Evolutionary conservation across 2,329 filamentous ascomycete genomes (phyloP).

Genomic region (Mariannaea elegans): DNA sequence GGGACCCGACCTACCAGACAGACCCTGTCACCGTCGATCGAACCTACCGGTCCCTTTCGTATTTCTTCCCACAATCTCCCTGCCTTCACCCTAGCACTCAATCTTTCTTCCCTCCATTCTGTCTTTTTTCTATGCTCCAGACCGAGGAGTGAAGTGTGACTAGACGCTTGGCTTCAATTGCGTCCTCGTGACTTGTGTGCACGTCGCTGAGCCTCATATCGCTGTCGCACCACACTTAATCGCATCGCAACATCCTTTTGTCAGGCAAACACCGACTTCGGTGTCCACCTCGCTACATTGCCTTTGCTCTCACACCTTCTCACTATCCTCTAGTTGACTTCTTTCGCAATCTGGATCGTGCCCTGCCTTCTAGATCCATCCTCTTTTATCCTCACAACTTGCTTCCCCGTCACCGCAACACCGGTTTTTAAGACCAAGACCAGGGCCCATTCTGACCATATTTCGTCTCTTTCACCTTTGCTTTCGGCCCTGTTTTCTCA

Average conservation of each 20-base stretch:
- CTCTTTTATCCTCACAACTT: neutral
- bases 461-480: no score
- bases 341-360: neutral
- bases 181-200: neutral
- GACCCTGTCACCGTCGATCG: conserved; percentile 19
- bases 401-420: neutral
- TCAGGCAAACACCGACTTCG: conserved; percentile 1
- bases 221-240: neutral
- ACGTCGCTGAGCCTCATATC: neutral
- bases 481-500: neutral
- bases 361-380: neutral
- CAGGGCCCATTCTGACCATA: conserved; percentile 2
- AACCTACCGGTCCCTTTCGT: neutral
- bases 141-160: conserved; percentile 3
- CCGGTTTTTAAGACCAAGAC: conserved; percentile 1
- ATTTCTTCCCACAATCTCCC: conserved; percentile 4
- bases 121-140: neutral
- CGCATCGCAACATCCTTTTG: neutral
- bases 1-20: neutral
- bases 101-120: neutral
- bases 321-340: neutral
- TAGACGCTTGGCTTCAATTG: conserved; percentile 7
- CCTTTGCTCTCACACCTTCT: neutral
- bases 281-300: neutral
- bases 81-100: neutral